phyloP scores from a whole-genome alignment of 345 rosid genomes.

The Ailanthus altissimus region DNA sequence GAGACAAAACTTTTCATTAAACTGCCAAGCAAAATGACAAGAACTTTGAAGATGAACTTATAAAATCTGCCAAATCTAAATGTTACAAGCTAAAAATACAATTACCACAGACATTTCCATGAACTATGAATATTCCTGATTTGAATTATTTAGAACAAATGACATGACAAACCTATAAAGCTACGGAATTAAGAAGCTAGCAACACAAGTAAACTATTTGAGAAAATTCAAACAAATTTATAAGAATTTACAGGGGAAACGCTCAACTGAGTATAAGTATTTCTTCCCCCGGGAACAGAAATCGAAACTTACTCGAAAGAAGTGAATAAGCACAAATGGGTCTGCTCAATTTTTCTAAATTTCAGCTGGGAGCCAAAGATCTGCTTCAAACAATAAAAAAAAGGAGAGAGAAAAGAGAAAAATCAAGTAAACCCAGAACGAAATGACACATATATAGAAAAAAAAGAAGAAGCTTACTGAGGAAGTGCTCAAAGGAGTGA shows the following conservation, averaged over 20 bases:
- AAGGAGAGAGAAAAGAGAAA: too few relatives aligned
- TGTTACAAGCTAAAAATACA: background rate
- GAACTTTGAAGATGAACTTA: too few relatives aligned
- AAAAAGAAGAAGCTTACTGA: background rate
- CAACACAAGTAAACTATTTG: background rate
- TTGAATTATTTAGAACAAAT: background rate
- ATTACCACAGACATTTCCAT: background rate
- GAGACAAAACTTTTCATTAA: background rate
- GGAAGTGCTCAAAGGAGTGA: background rate
- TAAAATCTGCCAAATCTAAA: background rate
- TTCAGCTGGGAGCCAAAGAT: slow-evolving; percentile 33
- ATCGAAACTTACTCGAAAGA: slow-evolving; percentile 38
- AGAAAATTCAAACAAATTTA: background rate
- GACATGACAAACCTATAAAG: background rate
- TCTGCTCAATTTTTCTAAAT: slow-evolving; percentile 29
- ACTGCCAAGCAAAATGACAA: background rate
- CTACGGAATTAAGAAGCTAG: slow-evolving; percentile 1
- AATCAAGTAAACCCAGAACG: slow-evolving; percentile 17
- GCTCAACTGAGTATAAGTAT: background rate
- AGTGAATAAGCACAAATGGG: slow-evolving; percentile 33
- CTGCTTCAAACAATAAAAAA: slow-evolving; percentile 27
- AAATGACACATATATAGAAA: background rate
- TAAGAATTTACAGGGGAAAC: background rate
- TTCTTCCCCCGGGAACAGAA: background rate
- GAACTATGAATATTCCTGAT: background rate